phyloP scores from a whole-genome alignment of 345 rosid species.

The Sonneratia caseolaris region DNA sequence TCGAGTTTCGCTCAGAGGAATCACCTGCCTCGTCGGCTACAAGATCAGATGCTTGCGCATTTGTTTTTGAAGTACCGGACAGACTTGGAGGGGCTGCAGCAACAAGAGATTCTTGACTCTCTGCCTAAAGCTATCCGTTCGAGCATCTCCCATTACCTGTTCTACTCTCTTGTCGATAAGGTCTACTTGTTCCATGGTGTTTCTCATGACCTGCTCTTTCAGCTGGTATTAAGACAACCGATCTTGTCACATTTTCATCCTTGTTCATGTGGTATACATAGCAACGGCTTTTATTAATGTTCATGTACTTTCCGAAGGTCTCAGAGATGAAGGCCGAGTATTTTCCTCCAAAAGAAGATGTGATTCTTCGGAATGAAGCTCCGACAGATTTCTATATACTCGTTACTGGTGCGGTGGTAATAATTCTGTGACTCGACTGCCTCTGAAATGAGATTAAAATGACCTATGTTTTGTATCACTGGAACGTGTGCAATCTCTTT shows the following conservation, averaged over 20 bases:
- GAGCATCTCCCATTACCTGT: conserved; percentile 61
- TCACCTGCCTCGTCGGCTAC: conserved; percentile 45
- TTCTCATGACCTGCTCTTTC: conserved; percentile 67
- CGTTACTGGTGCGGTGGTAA: conserved; percentile 68
- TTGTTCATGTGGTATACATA: background rate
- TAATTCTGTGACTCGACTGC: background rate
- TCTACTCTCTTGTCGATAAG: conserved; percentile 57
- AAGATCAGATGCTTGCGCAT: conserved; percentile 83
- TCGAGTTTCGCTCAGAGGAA: conserved; percentile 64
- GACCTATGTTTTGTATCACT: too few relatives aligned
- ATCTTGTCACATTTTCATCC: background rate
- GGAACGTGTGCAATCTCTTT: background rate
- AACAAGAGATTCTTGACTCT: conserved; percentile 67
- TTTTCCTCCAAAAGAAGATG: conserved; percentile 84
- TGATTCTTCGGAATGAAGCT: conserved; percentile 72
- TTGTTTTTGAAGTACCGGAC: conserved; percentile 59
- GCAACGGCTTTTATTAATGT: too few relatives aligned
- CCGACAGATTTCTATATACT: conserved; percentile 74
- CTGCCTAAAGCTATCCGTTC: conserved; percentile 78
- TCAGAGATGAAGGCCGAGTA: conserved; percentile 84
- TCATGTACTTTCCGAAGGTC: conserved; percentile 25
- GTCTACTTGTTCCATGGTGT: conserved; percentile 65
- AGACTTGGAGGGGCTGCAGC: conserved; percentile 68
- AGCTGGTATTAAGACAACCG: conserved; percentile 37
- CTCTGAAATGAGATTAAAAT: too few relatives aligned